Percentiles rank a stretch among this genome's conserved stretches.
phyloP scores from a whole-genome alignment of 1,284 basidiomycete species.

The Naganishia sp. region DNA sequence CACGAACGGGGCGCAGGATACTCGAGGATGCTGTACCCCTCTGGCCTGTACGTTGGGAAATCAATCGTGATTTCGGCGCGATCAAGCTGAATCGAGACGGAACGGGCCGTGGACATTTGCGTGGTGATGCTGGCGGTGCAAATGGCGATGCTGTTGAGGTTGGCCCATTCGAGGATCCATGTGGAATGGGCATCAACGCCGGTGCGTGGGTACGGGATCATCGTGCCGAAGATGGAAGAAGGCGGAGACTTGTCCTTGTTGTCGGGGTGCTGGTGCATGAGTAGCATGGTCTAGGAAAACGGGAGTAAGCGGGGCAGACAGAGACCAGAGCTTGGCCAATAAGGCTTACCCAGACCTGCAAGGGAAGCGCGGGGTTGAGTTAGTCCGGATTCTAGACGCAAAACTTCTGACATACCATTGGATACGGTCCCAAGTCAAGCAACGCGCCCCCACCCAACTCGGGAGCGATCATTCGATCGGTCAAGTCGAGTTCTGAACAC shows the following conservation, averaged over 20 bases:
- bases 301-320: not conserved
- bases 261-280: slow-evolving; percentile 73
- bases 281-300: slow-evolving; percentile 64
- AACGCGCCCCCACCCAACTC: slow-evolving; percentile 78
- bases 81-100: slow-evolving; percentile 45
- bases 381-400: not conserved
- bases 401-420: slow-evolving; percentile 62
- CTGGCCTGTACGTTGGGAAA: slow-evolving; percentile 32
- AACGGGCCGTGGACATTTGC: slow-evolving; percentile 39
- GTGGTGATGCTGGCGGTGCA: slow-evolving; percentile 37
- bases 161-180: slow-evolving; percentile 70
- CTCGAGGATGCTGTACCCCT: slow-evolving; percentile 34
- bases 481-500: slow-evolving; percentile 31
- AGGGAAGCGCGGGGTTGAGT: not conserved
- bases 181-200: slow-evolving; percentile 77
- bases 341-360: slow-evolving; percentile 28
- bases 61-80: slow-evolving; percentile 45
- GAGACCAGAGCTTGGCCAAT: not conserved
- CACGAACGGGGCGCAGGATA: slow-evolving; percentile 24
- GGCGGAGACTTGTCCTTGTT: slow-evolving; percentile 60
- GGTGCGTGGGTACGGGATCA: slow-evolving; percentile 63
- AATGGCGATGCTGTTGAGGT: slow-evolving; percentile 41
- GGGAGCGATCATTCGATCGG: slow-evolving; percentile 76
- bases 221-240: slow-evolving; percentile 48
- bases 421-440: slow-evolving; percentile 84